These are phyloP conservation scores for Lolium multiflorum DNA, from an alignment of 176 grass and related monocot genomes.

Conservation along the genomic window DNA sequence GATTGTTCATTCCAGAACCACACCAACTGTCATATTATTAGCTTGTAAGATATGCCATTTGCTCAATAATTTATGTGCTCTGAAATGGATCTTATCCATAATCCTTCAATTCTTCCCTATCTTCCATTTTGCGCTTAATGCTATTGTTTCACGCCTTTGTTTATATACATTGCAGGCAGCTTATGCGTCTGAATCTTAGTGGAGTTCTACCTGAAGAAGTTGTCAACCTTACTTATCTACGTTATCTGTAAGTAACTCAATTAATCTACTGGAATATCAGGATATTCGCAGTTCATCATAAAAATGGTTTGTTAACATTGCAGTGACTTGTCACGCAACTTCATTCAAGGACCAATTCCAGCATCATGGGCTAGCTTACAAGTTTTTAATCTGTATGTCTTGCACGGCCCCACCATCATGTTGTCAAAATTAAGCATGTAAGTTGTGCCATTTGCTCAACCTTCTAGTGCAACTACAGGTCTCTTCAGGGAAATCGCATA, in stretches of 20 bases:
- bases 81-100: constrained; percentile 9
- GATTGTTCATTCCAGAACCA: constrained; percentile 66
- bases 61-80: constrained; percentile 28
- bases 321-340: constrained; percentile 83
- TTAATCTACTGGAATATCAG: constrained; percentile 17
- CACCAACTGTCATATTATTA: constrained; percentile 66
- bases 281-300: constrained; percentile 22
- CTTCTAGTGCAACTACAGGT: constrained; percentile 58
- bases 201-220: constrained; percentile 73
- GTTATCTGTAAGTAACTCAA: constrained; percentile 66
- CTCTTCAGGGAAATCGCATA: constrained; percentile 81
- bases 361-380: constrained; percentile 67
- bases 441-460: constrained; percentile 36
- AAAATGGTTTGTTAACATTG: constrained; percentile 42
- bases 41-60: constrained; percentile 59
- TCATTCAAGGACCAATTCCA: constrained; percentile 73
- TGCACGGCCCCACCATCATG: neutral
- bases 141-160: constrained; percentile 16
- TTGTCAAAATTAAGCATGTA: constrained; percentile 26
- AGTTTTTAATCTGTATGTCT: constrained; percentile 72
- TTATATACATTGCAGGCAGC: constrained; percentile 55
- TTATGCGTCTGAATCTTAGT: constrained; percentile 69
- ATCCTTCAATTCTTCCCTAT: constrained; percentile 28
- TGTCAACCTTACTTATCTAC: constrained; percentile 73
- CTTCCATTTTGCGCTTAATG: constrained; percentile 13